phyloP scores from a whole-genome alignment of 1,284 basidiomycete genomes.

The Heliocybe sulcata region DNA sequence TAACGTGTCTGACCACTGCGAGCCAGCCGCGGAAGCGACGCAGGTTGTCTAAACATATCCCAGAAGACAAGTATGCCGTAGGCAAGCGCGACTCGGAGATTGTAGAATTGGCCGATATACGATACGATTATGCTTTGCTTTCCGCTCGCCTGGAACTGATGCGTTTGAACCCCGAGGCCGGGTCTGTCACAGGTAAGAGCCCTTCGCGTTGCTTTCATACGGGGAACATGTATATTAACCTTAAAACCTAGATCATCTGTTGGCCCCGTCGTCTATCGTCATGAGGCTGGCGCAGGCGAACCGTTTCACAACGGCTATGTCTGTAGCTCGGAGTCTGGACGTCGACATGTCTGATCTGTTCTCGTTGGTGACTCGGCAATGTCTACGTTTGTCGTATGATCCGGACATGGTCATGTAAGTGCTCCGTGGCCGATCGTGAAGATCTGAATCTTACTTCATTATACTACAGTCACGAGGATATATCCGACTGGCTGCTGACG shows the following conservation, averaged over 20 bases:
- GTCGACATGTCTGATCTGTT: slow-evolving; percentile 90
- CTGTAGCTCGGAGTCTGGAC: slow-evolving; percentile 67
- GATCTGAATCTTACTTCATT: neutral
- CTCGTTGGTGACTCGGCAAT: slow-evolving; percentile 70
- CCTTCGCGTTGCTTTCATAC: neutral
- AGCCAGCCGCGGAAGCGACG: slow-evolving; percentile 57
- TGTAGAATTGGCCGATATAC: slow-evolving; percentile 77
- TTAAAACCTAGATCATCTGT: slow-evolving; percentile 43
- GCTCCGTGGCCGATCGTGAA: neutral
- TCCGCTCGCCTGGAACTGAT: slow-evolving; percentile 77
- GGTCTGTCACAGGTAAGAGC: neutral
- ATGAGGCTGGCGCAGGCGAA: slow-evolving; percentile 76
- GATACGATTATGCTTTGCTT: slow-evolving; percentile 79
- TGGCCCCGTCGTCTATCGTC: slow-evolving; percentile 71
- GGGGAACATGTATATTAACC: slow-evolving; percentile 1
- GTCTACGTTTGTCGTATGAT: slow-evolving; percentile 64
- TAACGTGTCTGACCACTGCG: slow-evolving; percentile 1
- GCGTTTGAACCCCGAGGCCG: slow-evolving; percentile 31
- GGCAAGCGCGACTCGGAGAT: slow-evolving; percentile 69
- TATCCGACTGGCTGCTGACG: slow-evolving; percentile 74
- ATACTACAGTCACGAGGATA: slow-evolving; percentile 50
- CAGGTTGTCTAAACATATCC: slow-evolving; percentile 71
- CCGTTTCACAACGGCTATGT: slow-evolving; percentile 76
- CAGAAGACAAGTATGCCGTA: slow-evolving; percentile 60
- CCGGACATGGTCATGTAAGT: slow-evolving; percentile 49